These are phyloP conservation scores for Azolla pinnata DNA, from an alignment of 75 land plant species.

Conservation along the genomic window DNA sequence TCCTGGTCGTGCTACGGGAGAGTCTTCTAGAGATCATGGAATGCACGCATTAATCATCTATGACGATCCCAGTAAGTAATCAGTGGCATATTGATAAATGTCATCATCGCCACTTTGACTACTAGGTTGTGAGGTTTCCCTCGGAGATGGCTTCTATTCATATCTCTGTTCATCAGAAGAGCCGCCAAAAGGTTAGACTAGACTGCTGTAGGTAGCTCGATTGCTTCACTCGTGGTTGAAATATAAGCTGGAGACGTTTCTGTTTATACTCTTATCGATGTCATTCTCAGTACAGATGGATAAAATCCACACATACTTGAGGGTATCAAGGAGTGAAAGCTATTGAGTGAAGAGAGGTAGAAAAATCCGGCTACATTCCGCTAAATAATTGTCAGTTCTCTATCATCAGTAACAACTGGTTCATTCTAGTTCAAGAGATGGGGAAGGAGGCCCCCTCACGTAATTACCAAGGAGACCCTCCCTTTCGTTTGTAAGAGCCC, in stretches of 20 bases:
- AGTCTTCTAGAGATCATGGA: slow-evolving; percentile 16
- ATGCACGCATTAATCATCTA: slow-evolving; percentile 23
- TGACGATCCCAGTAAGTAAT: slow-evolving; percentile 19
- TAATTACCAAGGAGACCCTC: too few relatives aligned
- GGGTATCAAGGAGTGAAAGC: neutral
- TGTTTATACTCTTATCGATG: neutral
- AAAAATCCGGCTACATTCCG: too few relatives aligned
- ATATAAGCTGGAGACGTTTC: neutral
- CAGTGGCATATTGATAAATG: slow-evolving; percentile 18
- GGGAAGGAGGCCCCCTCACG: too few relatives aligned
- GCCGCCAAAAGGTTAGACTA: neutral
- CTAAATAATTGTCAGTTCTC: too few relatives aligned
- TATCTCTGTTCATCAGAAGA: neutral
- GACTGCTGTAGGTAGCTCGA: neutral
- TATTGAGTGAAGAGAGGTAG: too few relatives aligned
- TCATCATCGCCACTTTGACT: slow-evolving; percentile 4
- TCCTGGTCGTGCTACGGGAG: slow-evolving; percentile 23
- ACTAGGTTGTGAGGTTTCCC: slow-evolving; percentile 1
- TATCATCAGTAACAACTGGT: too few relatives aligned
- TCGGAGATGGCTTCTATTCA: neutral
- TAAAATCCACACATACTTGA: neutral
- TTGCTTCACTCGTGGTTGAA: neutral
- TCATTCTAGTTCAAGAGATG: too few relatives aligned
- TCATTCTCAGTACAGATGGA: neutral
- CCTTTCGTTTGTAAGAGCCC: too few relatives aligned